These are phyloP conservation scores for Xylaria sp. DNA, from an alignment of 2,329 filamentous ascomycete species.

Conservation along the genomic window DNA sequence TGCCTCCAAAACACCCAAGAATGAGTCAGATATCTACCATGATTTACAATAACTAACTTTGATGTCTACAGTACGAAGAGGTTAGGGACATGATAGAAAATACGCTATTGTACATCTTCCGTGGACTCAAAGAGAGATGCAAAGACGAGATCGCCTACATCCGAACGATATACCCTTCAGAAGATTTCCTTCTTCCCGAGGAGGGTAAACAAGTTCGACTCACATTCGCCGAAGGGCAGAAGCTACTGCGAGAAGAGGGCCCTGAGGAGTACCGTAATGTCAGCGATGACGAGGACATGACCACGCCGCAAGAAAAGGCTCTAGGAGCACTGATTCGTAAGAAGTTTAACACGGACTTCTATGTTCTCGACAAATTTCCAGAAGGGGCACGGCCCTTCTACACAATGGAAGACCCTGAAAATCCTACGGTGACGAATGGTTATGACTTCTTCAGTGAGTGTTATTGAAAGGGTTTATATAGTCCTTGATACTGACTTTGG, in stretches of 20 bases:
- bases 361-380: slow-evolving; percentile 96
- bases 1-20: background rate
- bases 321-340: slow-evolving; percentile 86
- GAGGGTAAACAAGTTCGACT: slow-evolving; percentile 79
- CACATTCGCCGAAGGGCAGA: slow-evolving; percentile 81
- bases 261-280: slow-evolving; percentile 74
- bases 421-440: slow-evolving; percentile 59
- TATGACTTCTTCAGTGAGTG: slow-evolving; percentile 74
- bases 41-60: background rate
- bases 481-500: slow-evolving; percentile 2
- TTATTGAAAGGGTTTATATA: background rate
- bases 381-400: slow-evolving; percentile 90
- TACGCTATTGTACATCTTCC: slow-evolving; percentile 83
- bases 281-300: slow-evolving; percentile 81
- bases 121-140: slow-evolving; percentile 74
- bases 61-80: slow-evolving; percentile 73
- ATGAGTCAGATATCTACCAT: too few species aligned
- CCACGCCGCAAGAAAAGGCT: slow-evolving; percentile 85
- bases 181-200: slow-evolving; percentile 80
- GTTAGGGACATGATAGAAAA: slow-evolving; percentile 78
- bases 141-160: slow-evolving; percentile 78
- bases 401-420: slow-evolving; percentile 73
- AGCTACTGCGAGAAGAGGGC: slow-evolving; percentile 80
- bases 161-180: slow-evolving; percentile 78
- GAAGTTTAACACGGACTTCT: slow-evolving; percentile 96